These are phyloP conservation scores for Solanum habrochaites DNA, from an alignment of 257 asterid species.

Conservation along the genomic window DNA sequence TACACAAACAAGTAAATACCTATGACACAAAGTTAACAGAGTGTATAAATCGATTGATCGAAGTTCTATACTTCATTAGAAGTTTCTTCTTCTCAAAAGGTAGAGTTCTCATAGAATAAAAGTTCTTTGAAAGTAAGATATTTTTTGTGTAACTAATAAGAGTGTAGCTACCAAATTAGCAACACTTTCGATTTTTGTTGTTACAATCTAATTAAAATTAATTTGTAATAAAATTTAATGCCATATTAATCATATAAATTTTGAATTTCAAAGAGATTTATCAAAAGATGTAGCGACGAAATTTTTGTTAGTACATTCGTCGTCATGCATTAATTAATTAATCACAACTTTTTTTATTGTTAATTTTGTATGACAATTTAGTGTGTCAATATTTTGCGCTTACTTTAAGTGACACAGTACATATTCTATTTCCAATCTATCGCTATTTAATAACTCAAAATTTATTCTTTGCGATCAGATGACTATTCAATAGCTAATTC, in stretches of 20 bases:
- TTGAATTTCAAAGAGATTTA: not conserved
- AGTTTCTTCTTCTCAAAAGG: not conserved
- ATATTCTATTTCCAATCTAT: not conserved
- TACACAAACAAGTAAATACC: not conserved
- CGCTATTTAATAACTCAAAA: not conserved
- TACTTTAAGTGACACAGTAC: not conserved
- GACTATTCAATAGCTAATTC: not conserved
- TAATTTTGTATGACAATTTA: not conserved
- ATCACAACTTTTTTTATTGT: not conserved
- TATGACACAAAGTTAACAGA: not conserved
- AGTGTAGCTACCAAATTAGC: not conserved
- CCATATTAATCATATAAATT: not conserved
- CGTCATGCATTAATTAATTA: not conserved
- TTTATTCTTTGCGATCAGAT: no score
- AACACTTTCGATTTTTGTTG: not conserved
- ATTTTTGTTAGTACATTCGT: not conserved
- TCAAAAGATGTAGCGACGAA: not conserved
- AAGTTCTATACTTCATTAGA: not conserved
- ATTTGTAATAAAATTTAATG: no score
- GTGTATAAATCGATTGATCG: not conserved
- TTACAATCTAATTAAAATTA: not conserved
- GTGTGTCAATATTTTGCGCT: not conserved
- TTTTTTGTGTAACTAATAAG: not conserved
- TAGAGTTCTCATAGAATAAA: not conserved
- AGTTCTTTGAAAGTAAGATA: not conserved